Percentiles rank a stretch among this genome's conserved stretches.
Conservation (phyloP, 1,284 basidiomycete genomes). For the Tremellales sp. region DNA sequence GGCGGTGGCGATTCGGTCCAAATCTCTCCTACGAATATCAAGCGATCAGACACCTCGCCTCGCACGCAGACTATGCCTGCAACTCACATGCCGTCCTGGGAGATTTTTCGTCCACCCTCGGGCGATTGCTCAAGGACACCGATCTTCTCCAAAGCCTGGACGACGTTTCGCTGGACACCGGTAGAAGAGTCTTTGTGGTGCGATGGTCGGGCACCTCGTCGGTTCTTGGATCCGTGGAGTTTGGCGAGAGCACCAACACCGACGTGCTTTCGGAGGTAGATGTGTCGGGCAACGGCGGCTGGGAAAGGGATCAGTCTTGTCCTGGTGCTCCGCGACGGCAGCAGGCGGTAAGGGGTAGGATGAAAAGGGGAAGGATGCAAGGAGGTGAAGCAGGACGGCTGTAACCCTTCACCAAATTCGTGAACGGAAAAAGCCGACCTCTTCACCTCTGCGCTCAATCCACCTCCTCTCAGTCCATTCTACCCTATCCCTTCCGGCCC, state of each 20-base stretch:
- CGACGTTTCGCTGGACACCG: slow-evolving; percentile 83
- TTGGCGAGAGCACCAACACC: slow-evolving; percentile 94
- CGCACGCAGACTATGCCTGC: not conserved
- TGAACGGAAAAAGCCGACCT: too few relatives aligned
- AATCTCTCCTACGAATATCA: slow-evolving; percentile 62
- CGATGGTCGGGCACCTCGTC: slow-evolving; percentile 89
- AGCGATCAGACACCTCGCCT: not conserved
- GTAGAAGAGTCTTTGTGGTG: slow-evolving; percentile 88
- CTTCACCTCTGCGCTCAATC: not conserved
- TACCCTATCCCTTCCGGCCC: not conserved
- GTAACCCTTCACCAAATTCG: not conserved
- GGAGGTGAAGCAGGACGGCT: not conserved
- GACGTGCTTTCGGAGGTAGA: slow-evolving; percentile 99
- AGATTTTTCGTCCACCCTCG: slow-evolving; percentile 93
- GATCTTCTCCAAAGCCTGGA: slow-evolving; percentile 98
- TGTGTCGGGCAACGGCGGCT: slow-evolving; percentile 98
- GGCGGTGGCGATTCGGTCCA: slow-evolving; percentile 97
- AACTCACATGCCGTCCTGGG: slow-evolving; percentile 80
- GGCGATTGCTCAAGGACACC: slow-evolving; percentile 92
- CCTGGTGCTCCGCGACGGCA: not conserved
- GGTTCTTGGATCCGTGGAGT: slow-evolving; percentile 94
- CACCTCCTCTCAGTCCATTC: not conserved
- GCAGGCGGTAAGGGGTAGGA: not conserved
- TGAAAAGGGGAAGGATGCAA: not conserved
- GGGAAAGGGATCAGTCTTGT: slow-evolving; percentile 8